Evolutionary conservation across 1,284 basidiomycete genomes (phyloP).

Genomic region (Neonothopanus nambi): DNA sequence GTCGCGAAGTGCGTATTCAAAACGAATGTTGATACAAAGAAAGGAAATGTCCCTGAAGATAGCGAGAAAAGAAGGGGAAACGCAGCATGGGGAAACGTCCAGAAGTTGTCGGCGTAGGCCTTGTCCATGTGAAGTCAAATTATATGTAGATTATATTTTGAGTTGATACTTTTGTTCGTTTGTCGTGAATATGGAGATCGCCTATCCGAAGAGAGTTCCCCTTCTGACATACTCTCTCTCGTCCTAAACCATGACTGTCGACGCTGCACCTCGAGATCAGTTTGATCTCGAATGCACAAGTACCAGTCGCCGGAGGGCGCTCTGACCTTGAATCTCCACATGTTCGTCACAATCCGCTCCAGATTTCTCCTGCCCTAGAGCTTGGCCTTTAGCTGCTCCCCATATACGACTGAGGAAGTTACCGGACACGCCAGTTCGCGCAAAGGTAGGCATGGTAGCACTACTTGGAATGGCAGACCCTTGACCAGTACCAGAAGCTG

Average conservation of each 20-base stretch:
- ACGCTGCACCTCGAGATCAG: slow-evolving; percentile 4
- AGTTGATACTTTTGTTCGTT: background rate
- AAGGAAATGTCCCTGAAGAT: slow-evolving; percentile 10
- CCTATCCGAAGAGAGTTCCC: background rate
- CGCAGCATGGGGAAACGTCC: background rate
- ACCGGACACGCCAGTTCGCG: slow-evolving; percentile 37
- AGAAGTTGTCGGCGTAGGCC: background rate
- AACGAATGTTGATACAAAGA: background rate
- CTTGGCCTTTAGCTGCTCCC: slow-evolving; percentile 44
- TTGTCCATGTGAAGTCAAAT: background rate
- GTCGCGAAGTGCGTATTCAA: background rate
- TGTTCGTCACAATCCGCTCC: background rate
- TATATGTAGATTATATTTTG: background rate
- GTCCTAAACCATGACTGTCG: slow-evolving; percentile 7
- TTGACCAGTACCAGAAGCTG: slow-evolving; percentile 16
- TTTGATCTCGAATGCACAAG: slow-evolving; percentile 11
- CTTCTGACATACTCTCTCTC: background rate
- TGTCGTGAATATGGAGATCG: background rate
- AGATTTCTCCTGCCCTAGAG: slow-evolving; percentile 13
- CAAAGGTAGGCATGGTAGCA: slow-evolving; percentile 44
- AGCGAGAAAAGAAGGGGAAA: background rate
- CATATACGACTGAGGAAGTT: slow-evolving; percentile 69
- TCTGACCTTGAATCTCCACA: slow-evolving; percentile 2
- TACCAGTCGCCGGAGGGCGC: slow-evolving; percentile 13
- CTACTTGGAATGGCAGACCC: slow-evolving; percentile 35